Evolutionary conservation across 805 yeast species (phyloP), one percentile per base, ranked within the genome.

Genomic region (Wickerhamiella kurtzmanii): DNA sequence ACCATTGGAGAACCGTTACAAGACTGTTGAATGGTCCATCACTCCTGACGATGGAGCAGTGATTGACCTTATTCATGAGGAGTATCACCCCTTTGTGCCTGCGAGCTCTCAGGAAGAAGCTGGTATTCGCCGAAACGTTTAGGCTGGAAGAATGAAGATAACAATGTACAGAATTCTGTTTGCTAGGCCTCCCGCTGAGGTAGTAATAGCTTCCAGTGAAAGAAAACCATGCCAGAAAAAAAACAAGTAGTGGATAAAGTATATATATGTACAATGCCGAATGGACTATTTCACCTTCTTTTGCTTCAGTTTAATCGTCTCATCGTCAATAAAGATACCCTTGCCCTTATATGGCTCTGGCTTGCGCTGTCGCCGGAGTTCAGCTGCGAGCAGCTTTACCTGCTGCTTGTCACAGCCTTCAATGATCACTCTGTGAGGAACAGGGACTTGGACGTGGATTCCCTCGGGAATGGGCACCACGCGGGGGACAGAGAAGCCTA

Each of bases 321-420:
- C 97, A 60, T 79, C 82, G 64, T 88, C 83, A 44, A 92, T 81
- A 62, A 82, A 92, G 44, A 92, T 82, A 61, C 99, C 99, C 58
- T 94, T 94, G 62, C 98, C 98, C 69, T 92, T 92, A 66, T 92
- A 92, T 37, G 96, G 96, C 69, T 92, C 99, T 41, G 99, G 99
- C 51, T 94, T 94, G 63, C 84, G 85, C 71, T 77, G 77, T 57
- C 76, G 76, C 64, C 97, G 80, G 54, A 92, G 72, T 48, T 77
- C 76, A 15, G 95, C 95, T 17, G 97, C 98, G 65, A 84, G 86
- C 46, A 80, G 72, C 60, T 77, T 81, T 43, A 92, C 88, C 61
- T 80, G 80, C 64, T 88, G 95, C 65, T 85, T 83, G 65, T 89
- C 81, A 40, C 79, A 68, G 22, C 98, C 97, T 66, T 85, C 94